Percentiles rank a stretch among this genome's conserved stretches.
phyloP scores from a whole-genome alignment of 768 basidiomycete genomes.

The Naganishia kalamii region DNA sequence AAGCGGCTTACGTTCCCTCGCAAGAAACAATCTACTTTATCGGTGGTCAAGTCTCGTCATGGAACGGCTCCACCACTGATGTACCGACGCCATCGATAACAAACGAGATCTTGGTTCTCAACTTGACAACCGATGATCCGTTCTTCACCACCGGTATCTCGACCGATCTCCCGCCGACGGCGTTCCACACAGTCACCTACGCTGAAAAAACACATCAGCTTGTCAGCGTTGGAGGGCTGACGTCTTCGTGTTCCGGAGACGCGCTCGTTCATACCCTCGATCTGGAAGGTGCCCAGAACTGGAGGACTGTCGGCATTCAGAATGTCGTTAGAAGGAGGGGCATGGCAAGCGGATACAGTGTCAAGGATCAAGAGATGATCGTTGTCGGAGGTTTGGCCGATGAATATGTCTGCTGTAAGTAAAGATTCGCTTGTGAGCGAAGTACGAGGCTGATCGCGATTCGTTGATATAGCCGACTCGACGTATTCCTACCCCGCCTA shows the following conservation, averaged over 20 bases:
- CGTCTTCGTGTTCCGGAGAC: slow-evolving; percentile 35
- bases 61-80: neutral
- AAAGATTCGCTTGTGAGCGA: neutral
- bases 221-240: slow-evolving; percentile 40
- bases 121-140: slow-evolving; percentile 38
- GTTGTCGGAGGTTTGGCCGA: slow-evolving; percentile 43
- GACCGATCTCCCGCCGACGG: slow-evolving; percentile 38
- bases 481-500: slow-evolving; percentile 38
- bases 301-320: slow-evolving; percentile 29
- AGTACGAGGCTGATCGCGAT: neutral
- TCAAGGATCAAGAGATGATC: slow-evolving; percentile 29
- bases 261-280: slow-evolving; percentile 33
- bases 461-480: slow-evolving; percentile 27
- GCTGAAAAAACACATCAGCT: slow-evolving; percentile 22
- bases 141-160: slow-evolving; percentile 33
- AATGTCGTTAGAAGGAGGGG: slow-evolving; percentile 35
- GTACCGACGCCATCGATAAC: slow-evolving; percentile 33
- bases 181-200: slow-evolving; percentile 35
- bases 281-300: slow-evolving; percentile 21
- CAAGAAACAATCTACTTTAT: slow-evolving; percentile 41
- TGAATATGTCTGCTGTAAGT: slow-evolving; percentile 43
- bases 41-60: slow-evolving; percentile 37
- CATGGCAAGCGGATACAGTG: slow-evolving; percentile 31
- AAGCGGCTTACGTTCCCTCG: slow-evolving; percentile 40
- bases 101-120: slow-evolving; percentile 34